Evolutionary conservation across 2,329 filamentous ascomycete species (phyloP).

Genomic region (Pestalotiopsis fici): DNA sequence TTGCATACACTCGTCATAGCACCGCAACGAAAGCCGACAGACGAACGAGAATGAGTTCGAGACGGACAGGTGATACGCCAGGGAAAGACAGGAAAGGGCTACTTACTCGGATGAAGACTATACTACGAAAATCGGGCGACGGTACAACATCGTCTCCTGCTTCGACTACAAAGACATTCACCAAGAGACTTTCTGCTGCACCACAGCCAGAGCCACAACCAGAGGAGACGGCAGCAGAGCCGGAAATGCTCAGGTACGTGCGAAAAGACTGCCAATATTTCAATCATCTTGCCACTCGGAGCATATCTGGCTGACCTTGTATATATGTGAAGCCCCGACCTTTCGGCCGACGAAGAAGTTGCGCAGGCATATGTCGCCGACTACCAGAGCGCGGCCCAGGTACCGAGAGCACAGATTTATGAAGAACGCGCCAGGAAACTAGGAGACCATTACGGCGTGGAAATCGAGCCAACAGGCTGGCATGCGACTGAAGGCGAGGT

Average conservation of each 20-base stretch:
- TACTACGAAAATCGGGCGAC: constrained; percentile 42
- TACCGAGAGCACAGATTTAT: constrained; percentile 52
- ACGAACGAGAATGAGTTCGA: background rate
- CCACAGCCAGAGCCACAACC: background rate
- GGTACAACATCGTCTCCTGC: constrained; percentile 1
- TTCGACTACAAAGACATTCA: constrained; percentile 14
- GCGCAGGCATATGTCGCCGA: constrained; percentile 8
- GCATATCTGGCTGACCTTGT: background rate
- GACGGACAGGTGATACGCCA: background rate
- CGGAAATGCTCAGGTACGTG: background rate
- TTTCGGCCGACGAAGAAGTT: background rate
- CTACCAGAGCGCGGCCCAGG: constrained; percentile 32
- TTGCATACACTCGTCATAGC: background rate
- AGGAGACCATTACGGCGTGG: constrained; percentile 55
- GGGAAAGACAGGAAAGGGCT: constrained; percentile 42
- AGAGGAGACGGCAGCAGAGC: background rate
- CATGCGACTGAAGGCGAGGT: constrained; percentile 54
- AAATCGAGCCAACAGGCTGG: constrained; percentile 56
- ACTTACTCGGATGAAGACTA: constrained; percentile 45
- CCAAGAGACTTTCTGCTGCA: background rate
- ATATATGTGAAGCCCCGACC: background rate
- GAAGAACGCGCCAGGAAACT: constrained; percentile 59
- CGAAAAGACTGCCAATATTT: background rate
- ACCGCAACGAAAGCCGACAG: background rate
- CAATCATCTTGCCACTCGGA: background rate